Evolutionary conservation across 2,329 filamentous ascomycete species (phyloP).

Genomic region (Epichloe glyceriae): DNA sequence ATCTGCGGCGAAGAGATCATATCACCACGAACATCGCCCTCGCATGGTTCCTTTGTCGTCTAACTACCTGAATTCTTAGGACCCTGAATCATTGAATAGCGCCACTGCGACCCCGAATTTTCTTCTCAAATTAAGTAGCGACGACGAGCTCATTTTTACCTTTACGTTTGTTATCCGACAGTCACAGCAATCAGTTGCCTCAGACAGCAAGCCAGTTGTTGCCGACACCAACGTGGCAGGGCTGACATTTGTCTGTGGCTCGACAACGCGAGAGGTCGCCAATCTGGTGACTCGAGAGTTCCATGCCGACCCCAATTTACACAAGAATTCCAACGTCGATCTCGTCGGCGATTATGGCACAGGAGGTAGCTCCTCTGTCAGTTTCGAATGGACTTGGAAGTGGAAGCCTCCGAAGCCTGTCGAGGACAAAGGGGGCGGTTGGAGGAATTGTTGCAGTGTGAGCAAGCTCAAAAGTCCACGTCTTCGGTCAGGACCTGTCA

Average conservation of each 20-base stretch:
- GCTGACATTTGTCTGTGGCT: constrained; percentile 84
- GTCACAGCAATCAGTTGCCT: constrained; percentile 29
- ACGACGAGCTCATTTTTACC: constrained; percentile 84
- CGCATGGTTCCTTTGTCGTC: background rate
- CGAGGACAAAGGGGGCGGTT: constrained; percentile 80
- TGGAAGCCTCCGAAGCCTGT: constrained; percentile 77
- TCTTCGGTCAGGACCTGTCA: background rate
- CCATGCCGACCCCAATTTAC: constrained; percentile 89
- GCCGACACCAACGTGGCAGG: constrained; percentile 72
- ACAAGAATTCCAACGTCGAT: constrained; percentile 93
- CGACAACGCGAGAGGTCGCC: constrained; percentile 75
- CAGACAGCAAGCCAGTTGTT: constrained; percentile 32
- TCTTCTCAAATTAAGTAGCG: constrained; percentile 74
- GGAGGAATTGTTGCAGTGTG: constrained; percentile 90
- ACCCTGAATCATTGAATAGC: constrained; percentile 51
- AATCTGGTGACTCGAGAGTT: constrained; percentile 92
- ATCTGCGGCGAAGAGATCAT: background rate
- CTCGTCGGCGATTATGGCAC: constrained; percentile 88
- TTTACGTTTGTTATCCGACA: constrained; percentile 77
- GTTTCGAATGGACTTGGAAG: constrained; percentile 94
- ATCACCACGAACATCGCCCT: background rate
- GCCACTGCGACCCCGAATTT: constrained; percentile 50
- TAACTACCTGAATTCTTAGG: constrained; percentile 35
- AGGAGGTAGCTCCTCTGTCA: constrained; percentile 66
- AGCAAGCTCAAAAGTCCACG: background rate